These are phyloP conservation scores for Galeopsis tetrahit DNA, from an alignment of 257 asterid genomes.

Conservation along the genomic window DNA sequence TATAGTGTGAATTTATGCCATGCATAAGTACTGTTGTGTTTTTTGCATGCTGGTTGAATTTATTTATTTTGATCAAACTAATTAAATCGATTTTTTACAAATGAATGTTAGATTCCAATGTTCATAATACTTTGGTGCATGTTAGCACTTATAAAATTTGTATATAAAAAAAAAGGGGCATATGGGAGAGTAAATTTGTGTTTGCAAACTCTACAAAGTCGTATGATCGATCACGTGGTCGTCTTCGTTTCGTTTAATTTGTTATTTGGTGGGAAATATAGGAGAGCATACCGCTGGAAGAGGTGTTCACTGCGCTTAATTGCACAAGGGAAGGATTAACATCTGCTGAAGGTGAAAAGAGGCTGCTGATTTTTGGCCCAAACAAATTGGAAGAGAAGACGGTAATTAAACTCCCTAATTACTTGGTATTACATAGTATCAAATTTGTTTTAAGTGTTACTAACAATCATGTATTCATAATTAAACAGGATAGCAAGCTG, in stretches of 20 bases:
- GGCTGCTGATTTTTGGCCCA: slow-evolving; percentile 75
- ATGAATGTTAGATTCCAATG: no score
- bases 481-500: slow-evolving; percentile 65
- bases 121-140: no score
- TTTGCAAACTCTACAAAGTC: no score
- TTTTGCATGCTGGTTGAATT: slow-evolving; percentile 25
- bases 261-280: slow-evolving; percentile 27
- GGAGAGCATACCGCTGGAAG: slow-evolving; percentile 82
- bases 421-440: no score
- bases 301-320: slow-evolving; percentile 71
- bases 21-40: background rate
- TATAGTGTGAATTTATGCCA: background rate
- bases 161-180: no score
- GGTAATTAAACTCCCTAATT: slow-evolving; percentile 35
- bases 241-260: no score
- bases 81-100: background rate
- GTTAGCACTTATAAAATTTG: no score
- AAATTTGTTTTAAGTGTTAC: no score
- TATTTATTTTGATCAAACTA: background rate
- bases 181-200: no score
- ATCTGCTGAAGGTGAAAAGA: slow-evolving; percentile 53
- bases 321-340: slow-evolving; percentile 73
- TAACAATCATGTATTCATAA: background rate
- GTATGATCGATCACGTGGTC: no score
- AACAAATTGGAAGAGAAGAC: slow-evolving; percentile 92